Evolutionary conservation across 768 basidiomycete genomes (phyloP).

Genomic region (Cyclocybe aegerita): DNA sequence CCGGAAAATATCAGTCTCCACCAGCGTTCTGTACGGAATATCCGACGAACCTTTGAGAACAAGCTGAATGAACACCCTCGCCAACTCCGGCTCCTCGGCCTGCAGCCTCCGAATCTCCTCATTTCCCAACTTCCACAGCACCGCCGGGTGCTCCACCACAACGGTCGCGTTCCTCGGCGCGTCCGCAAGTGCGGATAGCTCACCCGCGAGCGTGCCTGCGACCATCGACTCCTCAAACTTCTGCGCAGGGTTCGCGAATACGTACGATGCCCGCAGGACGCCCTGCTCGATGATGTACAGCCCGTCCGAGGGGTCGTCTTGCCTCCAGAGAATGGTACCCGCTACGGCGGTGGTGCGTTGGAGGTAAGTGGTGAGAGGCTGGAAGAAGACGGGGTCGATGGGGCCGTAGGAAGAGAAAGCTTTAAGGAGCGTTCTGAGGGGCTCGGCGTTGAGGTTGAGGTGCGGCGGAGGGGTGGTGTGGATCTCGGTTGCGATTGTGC

Average conservation of each 20-base stretch:
- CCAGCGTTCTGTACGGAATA: neutral
- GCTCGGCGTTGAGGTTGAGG: conserved; percentile 46
- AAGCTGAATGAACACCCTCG: conserved; percentile 62
- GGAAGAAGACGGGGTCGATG: conserved; percentile 55
- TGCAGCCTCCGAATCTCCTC: conserved; percentile 63
- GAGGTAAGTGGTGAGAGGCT: conserved; percentile 70
- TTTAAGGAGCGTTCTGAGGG: conserved; percentile 71
- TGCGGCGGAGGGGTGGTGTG: conserved; percentile 28
- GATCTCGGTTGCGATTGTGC: conserved; percentile 58
- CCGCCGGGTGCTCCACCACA: conserved; percentile 70
- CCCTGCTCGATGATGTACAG: conserved; percentile 90
- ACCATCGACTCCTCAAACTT: conserved; percentile 90
- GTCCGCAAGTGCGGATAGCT: conserved; percentile 81
- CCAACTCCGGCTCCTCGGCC: conserved; percentile 62
- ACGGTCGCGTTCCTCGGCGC: conserved; percentile 84
- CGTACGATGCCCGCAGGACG: conserved; percentile 79
- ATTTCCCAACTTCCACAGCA: conserved; percentile 78
- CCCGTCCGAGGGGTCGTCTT: conserved; percentile 76
- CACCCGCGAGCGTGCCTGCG: conserved; percentile 89
- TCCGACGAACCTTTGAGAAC: conserved; percentile 67
- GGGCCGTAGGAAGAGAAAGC: conserved; percentile 77
- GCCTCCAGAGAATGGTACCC: conserved; percentile 70
- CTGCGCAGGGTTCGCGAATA: conserved; percentile 67
- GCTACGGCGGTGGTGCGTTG: conserved; percentile 55
- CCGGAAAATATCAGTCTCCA: conserved; percentile 15